Percentiles rank a stretch among this genome's conserved stretches.
Evolutionary conservation across 306 rosid genomes (phyloP).

Genomic region (Dalbergia cochinchinensis): DNA sequence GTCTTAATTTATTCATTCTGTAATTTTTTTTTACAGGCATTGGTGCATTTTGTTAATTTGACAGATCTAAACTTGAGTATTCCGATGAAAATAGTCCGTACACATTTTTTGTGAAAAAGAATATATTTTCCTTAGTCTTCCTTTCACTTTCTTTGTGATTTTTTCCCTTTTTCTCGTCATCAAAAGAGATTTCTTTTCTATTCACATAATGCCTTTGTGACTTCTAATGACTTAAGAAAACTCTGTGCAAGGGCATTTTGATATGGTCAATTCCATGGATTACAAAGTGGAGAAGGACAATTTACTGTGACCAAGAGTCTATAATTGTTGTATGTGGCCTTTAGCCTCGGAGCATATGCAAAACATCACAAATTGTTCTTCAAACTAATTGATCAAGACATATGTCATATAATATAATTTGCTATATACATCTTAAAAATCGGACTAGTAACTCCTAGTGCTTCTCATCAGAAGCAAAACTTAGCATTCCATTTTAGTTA

Average conservation of each 20-base stretch:
- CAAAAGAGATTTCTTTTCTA: conserved; percentile 28
- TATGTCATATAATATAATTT: conserved; percentile 27
- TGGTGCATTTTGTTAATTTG: neutral
- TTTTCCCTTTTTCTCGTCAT: neutral
- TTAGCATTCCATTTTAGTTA: conserved; percentile 33
- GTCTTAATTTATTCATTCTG: neutral
- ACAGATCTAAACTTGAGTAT: neutral
- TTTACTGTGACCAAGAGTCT: conserved; percentile 24
- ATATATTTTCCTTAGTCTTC: neutral
- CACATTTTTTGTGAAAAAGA: neutral
- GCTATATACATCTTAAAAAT: conserved; percentile 43
- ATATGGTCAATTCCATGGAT: neutral
- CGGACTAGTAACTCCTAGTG: conserved; percentile 16
- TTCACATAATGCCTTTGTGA: conserved; percentile 14
- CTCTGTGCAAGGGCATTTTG: neutral
- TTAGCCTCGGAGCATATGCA: neutral
- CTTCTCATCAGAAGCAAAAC: conserved; percentile 33
- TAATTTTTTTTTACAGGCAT: neutral
- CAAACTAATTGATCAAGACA: neutral
- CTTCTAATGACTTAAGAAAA: conserved; percentile 21
- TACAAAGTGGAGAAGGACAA: conserved; percentile 3
- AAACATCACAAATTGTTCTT: neutral
- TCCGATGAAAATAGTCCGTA: conserved; percentile 5
- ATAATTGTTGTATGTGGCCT: neutral
- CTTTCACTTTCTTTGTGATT: conserved; percentile 2